phyloP scores from a whole-genome alignment of 1,284 basidiomycete species.

The Marasmius sp. region DNA sequence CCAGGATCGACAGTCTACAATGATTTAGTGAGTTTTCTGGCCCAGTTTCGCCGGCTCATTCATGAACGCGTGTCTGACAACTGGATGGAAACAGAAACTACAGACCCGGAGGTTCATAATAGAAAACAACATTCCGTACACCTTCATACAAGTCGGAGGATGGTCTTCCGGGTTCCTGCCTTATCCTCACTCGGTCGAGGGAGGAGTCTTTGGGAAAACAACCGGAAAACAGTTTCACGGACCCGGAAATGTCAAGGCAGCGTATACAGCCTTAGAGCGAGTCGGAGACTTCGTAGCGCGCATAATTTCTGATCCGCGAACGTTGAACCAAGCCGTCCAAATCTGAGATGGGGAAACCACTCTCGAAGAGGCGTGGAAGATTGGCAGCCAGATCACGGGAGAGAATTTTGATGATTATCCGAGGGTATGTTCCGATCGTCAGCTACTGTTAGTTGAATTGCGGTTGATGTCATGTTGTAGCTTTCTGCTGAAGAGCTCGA shows the following conservation, averaged over 20 bases:
- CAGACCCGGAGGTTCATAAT: slow-evolving; percentile 6
- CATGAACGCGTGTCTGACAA: neutral
- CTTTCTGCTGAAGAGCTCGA: too few species aligned
- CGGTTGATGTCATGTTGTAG: too few species aligned
- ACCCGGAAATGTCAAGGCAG: slow-evolving; percentile 5
- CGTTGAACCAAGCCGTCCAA: slow-evolving; percentile 7
- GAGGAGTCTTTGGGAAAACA: neutral
- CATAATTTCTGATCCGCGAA: slow-evolving; percentile 14
- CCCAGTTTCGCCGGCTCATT: neutral
- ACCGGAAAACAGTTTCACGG: neutral
- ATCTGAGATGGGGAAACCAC: neutral
- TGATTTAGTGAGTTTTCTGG: neutral
- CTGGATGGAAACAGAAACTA: slow-evolving; percentile 9
- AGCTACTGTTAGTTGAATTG: too few species aligned
- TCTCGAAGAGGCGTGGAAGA: neutral
- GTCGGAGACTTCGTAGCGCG: slow-evolving; percentile 11
- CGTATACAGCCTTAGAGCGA: slow-evolving; percentile 6
- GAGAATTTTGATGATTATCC: neutral
- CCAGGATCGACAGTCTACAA: neutral
- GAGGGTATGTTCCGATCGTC: too few species aligned
- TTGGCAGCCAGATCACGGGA: neutral
- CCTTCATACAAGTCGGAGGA: slow-evolving; percentile 15
- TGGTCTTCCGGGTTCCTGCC: slow-evolving; percentile 1
- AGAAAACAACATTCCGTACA: slow-evolving; percentile 6
- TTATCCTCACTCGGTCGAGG: neutral